Evolutionary conservation across 2,329 filamentous ascomycete species (phyloP).

Genomic region (Paecilomyces niveus): DNA sequence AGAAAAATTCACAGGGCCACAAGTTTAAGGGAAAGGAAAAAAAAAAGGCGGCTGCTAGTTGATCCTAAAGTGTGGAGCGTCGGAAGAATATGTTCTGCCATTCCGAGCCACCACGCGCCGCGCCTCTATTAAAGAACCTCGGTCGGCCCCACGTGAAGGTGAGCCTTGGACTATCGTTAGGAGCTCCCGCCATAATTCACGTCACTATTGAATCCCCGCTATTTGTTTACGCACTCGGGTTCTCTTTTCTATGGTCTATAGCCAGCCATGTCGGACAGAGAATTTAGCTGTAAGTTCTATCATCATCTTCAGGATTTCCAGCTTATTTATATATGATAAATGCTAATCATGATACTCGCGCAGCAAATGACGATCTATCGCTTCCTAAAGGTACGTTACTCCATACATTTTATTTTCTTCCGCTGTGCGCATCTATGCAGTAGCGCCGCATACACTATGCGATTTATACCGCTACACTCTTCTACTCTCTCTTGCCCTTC

Average conservation of each 20-base stretch:
- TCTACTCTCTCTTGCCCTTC: background rate
- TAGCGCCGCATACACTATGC: background rate
- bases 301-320: conserved; percentile 2
- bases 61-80: conserved; percentile 3
- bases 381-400: conserved; percentile 47
- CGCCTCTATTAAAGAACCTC: background rate
- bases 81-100: conserved; percentile 5
- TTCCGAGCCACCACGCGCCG: conserved; percentile 10
- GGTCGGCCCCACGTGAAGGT: conserved; percentile 12
- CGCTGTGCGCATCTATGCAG: background rate
- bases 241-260: background rate
- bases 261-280: conserved; percentile 47
- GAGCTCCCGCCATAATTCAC: conserved; percentile 3
- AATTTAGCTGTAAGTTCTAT: conserved; percentile 42
- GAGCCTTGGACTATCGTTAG: background rate
- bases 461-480: background rate
- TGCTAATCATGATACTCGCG: background rate
- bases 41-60: conserved; percentile 3
- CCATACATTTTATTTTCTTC: background rate
- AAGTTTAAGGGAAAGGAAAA: conserved; percentile 5
- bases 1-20: conserved; percentile 1
- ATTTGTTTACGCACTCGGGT: background rate
- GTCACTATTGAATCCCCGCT: background rate
- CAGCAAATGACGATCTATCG: conserved; percentile 53
- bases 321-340: conserved; percentile 3